Conservation (phyloP, 1,284 basidiomycete species). For the Butyriboletus pseudospeciosus region DNA sequence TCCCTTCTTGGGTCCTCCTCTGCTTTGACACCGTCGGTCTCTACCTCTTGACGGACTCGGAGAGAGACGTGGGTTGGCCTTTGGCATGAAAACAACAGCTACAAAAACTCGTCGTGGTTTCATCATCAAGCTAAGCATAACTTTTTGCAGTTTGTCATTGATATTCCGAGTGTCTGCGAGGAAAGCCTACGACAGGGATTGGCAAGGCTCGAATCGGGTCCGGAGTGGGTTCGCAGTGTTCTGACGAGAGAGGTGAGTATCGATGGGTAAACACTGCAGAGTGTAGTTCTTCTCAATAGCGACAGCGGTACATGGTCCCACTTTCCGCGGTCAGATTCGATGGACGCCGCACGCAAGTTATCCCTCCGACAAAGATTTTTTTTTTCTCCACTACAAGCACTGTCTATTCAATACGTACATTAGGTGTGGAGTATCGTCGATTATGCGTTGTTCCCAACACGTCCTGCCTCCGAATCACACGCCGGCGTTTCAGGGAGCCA, state of each 20-base stretch:
- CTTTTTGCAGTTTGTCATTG: neutral
- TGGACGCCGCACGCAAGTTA: neutral
- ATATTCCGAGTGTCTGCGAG: neutral
- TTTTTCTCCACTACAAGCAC: neutral
- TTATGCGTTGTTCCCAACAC: neutral
- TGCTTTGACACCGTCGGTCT: constrained; percentile 49
- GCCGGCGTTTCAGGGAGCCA: neutral
- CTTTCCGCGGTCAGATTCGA: neutral
- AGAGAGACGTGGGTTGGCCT: constrained; percentile 39
- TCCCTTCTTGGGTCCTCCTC: constrained; percentile 46
- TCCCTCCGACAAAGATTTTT: neutral
- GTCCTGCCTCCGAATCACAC: neutral
- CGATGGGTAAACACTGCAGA: neutral
- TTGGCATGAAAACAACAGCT: constrained; percentile 58
- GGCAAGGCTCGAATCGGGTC: no score
- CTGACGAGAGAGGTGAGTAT: neutral
- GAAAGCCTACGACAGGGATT: neutral
- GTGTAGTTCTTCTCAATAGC: neutral
- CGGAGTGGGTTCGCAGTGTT: neutral
- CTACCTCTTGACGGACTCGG: constrained; percentile 46
- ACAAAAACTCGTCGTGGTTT: constrained; percentile 47
- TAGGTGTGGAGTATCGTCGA: neutral
- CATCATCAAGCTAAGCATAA: constrained; percentile 36
- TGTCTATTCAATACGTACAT: neutral
- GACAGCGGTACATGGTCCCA: neutral